Evolutionary conservation across 495 filamentous ascomycete genomes (phyloP).

Genomic region (Daldinia grandis): DNA sequence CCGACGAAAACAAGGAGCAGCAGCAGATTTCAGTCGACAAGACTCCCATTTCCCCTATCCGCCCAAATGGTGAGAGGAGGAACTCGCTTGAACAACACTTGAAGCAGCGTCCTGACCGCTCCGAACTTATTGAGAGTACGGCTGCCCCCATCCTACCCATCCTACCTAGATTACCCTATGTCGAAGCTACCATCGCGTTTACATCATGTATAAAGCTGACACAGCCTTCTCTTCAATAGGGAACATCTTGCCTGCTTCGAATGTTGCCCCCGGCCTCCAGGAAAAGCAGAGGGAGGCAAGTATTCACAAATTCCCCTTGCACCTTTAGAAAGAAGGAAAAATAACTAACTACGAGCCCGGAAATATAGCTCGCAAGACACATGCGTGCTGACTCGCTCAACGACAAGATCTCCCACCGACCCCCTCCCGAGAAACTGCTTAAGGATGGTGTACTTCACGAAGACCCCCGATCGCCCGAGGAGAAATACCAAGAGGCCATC

Average conservation of each 20-base stretch:
- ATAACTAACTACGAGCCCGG: neutral
- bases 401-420: conserved; percentile 79
- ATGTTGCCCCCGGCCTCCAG: conserved; percentile 75
- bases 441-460: conserved; percentile 78
- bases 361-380: conserved; percentile 71
- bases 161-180: conserved; percentile 2
- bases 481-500: conserved; percentile 59
- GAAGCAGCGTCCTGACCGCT: conserved; percentile 75
- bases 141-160: too few relatives aligned
- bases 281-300: conserved; percentile 75
- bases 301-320: neutral
- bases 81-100: conserved; percentile 91
- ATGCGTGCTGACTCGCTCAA: conserved; percentile 87
- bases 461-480: conserved; percentile 62
- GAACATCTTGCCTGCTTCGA: conserved; percentile 84
- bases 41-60: conserved; percentile 71
- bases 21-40: conserved; percentile 56
- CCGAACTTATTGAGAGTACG: conserved; percentile 87
- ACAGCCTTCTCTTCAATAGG: conserved; percentile 47
- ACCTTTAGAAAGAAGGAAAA: neutral
- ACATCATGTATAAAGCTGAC: conserved; percentile 1
- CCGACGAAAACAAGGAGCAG: conserved; percentile 45
- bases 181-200: neutral
- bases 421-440: conserved; percentile 76
- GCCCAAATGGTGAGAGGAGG: conserved; percentile 67